These are phyloP conservation scores for Globisporangium middletonii DNA, from an alignment of 352 stramenopile genomes.

Conservation along the genomic window DNA sequence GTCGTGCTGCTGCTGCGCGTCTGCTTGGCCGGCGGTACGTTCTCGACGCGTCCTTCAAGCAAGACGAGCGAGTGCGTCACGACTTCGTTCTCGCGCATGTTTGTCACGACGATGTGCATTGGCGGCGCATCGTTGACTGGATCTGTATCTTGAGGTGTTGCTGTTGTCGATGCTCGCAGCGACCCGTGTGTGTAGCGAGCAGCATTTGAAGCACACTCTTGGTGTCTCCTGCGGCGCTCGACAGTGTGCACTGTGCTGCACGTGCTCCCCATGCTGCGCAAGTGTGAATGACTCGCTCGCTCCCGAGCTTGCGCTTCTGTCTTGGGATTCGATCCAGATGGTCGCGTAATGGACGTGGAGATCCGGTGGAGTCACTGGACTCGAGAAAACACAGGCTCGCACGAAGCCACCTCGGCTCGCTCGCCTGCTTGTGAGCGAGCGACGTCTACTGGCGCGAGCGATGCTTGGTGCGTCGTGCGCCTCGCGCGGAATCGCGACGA, in stretches of 20 bases:
- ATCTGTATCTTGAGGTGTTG: neutral
- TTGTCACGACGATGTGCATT: constrained; percentile 59
- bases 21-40: constrained; percentile 8
- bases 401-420: no score
- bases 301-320: no score
- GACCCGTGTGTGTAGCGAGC: no score
- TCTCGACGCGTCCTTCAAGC: constrained; percentile 32
- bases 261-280: constrained; percentile 6
- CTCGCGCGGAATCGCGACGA: no score
- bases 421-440: no score
- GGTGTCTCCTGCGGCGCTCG: constrained; percentile 1
- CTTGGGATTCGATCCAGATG: no score
- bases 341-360: no score
- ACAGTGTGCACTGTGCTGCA: constrained; percentile 11
- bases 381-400: no score
- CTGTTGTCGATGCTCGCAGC: neutral
- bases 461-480: no score
- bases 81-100: constrained; percentile 75
- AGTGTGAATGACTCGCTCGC: neutral
- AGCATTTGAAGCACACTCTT: neutral
- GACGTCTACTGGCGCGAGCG: no score
- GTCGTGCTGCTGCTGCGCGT: constrained; percentile 20
- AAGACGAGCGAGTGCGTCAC: constrained; percentile 47
- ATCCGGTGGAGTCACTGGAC: no score
- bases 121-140: neutral